These are phyloP conservation scores for Capsella rubella DNA, from an alignment of 441 rosid genomes.

Conservation along the genomic window DNA sequence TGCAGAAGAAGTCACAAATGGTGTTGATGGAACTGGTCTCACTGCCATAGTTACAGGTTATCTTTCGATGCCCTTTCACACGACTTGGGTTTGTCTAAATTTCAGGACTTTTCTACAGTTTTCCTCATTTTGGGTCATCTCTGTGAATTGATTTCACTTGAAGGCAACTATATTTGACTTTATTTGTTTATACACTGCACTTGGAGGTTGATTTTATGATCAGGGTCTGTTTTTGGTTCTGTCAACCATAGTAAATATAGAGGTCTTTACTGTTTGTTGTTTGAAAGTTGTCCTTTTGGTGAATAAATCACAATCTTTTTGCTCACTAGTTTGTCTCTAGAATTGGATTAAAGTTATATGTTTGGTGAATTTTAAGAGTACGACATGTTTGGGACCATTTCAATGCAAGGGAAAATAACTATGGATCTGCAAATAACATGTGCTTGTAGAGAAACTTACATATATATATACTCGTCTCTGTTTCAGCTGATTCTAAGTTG, in stretches of 20 bases:
- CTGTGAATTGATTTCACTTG: not conserved
- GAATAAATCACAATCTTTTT: not conserved
- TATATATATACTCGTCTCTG: not conserved
- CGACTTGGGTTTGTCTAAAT: conserved; percentile 8
- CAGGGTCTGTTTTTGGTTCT: not conserved
- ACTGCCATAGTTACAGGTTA: conserved; percentile 65
- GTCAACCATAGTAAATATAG: conserved; percentile 11
- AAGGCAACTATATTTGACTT: not conserved
- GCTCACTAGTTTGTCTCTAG: not conserved
- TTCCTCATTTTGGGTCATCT: not conserved
- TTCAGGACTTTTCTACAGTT: not conserved
- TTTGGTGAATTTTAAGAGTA: conserved; percentile 19
- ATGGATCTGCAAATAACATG: conserved; percentile 15
- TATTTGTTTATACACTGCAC: not conserved
- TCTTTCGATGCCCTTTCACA: not conserved
- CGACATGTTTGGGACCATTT: conserved; percentile 36
- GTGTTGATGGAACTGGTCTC: conserved; percentile 64
- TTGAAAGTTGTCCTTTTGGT: conserved; percentile 2
- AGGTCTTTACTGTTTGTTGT: not conserved
- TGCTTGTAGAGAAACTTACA: not conserved
- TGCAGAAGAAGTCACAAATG: conserved; percentile 63
- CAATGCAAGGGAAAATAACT: conserved; percentile 18
- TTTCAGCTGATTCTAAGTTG: not conserved
- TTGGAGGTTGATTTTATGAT: not conserved
- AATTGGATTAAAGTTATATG: not conserved